These are phyloP conservation scores for Monosporascus sp. DNA, from an alignment of 2,329 filamentous ascomycete species.

Conservation along the genomic window DNA sequence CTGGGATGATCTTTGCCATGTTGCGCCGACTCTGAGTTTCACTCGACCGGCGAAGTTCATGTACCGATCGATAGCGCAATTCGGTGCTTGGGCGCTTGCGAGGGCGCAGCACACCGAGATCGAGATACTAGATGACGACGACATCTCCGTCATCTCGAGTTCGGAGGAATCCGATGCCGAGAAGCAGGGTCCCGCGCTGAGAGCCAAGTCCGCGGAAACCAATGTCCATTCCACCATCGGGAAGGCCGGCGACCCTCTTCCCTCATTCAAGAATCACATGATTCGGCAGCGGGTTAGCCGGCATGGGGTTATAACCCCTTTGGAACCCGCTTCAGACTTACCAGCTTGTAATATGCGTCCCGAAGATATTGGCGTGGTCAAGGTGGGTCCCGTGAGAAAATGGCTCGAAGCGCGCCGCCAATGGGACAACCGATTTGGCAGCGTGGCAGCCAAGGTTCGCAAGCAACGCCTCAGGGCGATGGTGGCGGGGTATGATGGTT, in stretches of 20 bases:
- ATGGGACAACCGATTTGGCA: constrained; percentile 70
- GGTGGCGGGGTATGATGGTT: constrained; percentile 63
- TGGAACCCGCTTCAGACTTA: constrained; percentile 61
- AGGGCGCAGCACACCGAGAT: constrained; percentile 74
- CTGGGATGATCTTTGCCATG: constrained; percentile 94
- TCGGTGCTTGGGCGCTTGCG: constrained; percentile 86
- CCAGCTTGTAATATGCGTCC: constrained; percentile 58
- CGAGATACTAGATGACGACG: constrained; percentile 75
- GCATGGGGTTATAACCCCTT: constrained; percentile 66
- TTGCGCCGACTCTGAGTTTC: constrained; percentile 88
- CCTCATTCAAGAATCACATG: constrained; percentile 78
- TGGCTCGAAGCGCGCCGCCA: constrained; percentile 72
- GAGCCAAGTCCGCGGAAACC: constrained; percentile 11
- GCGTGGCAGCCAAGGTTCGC: constrained; percentile 65
- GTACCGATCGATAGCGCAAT: constrained; percentile 88
- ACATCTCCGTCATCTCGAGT: constrained; percentile 66
- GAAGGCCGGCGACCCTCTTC: constrained; percentile 80
- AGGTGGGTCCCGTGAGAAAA: constrained; percentile 71
- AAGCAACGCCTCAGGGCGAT: constrained; percentile 70
- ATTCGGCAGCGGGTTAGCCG: constrained; percentile 82
- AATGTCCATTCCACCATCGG: constrained; percentile 51
- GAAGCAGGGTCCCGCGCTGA: constrained; percentile 22
- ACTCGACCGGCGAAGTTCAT: constrained; percentile 95
- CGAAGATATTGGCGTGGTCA: constrained; percentile 70
- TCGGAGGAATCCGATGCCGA: constrained; percentile 38